Conservation (phyloP, 305 asterid species). For the Solanum hybrid region DNA sequence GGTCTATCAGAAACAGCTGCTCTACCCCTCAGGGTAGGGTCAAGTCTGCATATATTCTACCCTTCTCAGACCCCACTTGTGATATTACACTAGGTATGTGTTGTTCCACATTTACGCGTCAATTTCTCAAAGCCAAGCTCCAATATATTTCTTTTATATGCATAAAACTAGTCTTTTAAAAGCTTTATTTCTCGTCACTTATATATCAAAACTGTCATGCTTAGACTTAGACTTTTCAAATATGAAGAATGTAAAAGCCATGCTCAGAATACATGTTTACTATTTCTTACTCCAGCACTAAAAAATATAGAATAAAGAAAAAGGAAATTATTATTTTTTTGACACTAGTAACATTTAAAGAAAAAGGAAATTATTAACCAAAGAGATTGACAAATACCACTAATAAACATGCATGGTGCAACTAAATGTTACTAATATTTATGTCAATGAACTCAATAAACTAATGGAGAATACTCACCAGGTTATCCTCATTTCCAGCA, state of each 20-base stretch:
- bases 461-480: constrained; percentile 25
- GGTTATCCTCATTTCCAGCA: constrained; percentile 14
- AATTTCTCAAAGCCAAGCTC: background rate
- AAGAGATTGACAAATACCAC: background rate
- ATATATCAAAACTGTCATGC: background rate
- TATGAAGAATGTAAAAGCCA: background rate
- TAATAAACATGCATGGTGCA: background rate
- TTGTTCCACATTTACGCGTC: background rate
- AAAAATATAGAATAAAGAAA: background rate
- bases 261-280: background rate
- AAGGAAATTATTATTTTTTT: background rate
- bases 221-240: background rate
- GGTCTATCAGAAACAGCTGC: background rate
- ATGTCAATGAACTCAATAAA: background rate
- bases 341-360: background rate
- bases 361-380: background rate
- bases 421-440: background rate
- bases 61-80: background rate
- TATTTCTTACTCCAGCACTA: background rate
- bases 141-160: background rate
- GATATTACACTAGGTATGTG: background rate
- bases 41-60: background rate
- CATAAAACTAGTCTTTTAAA: background rate
- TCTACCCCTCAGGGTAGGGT: background rate
- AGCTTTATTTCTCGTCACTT: background rate